phyloP scores from a whole-genome alignment of 2,329 filamentous ascomycete genomes.

The Thielaviopsis populi region DNA sequence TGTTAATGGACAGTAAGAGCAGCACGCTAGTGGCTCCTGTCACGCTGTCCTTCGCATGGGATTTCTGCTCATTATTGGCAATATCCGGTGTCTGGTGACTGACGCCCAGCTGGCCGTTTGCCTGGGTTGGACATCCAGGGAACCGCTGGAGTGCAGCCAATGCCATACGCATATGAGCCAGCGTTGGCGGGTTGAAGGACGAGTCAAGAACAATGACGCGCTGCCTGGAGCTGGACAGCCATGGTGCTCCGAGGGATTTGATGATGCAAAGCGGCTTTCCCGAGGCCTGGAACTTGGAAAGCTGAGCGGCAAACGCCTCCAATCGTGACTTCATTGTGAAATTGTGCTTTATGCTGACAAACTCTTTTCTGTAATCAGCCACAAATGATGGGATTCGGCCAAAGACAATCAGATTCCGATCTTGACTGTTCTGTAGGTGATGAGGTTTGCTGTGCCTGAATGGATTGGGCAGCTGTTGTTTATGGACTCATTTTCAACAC shows the following conservation, averaged over 20 bases:
- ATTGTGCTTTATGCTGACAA: neutral
- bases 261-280: conserved; percentile 3
- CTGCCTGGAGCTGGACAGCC: neutral
- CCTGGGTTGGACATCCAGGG: conserved; percentile 6
- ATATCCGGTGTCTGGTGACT: neutral
- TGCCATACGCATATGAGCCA: conserved; percentile 44
- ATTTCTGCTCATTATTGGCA: neutral
- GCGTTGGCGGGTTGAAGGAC: conserved; percentile 53
- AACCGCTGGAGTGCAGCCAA: conserved; percentile 29
- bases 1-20: conserved; percentile 46
- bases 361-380: neutral
- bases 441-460: too few species aligned
- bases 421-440: too few species aligned
- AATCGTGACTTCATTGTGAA: neutral
- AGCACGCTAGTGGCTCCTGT: conserved; percentile 29
- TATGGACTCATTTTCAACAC: too few species aligned
- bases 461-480: neutral
- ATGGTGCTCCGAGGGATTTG: conserved; percentile 1
- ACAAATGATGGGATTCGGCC: neutral
- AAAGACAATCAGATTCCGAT: too few species aligned
- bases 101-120: neutral
- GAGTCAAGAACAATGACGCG: conserved; percentile 47
- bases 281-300: conserved; percentile 7
- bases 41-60: neutral
- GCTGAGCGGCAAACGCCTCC: neutral